Evolutionary conservation across 2,329 filamentous ascomycete genomes (phyloP), one percentile per base, ranked within the genome.

Genomic region (Penicillium sp.): DNA sequence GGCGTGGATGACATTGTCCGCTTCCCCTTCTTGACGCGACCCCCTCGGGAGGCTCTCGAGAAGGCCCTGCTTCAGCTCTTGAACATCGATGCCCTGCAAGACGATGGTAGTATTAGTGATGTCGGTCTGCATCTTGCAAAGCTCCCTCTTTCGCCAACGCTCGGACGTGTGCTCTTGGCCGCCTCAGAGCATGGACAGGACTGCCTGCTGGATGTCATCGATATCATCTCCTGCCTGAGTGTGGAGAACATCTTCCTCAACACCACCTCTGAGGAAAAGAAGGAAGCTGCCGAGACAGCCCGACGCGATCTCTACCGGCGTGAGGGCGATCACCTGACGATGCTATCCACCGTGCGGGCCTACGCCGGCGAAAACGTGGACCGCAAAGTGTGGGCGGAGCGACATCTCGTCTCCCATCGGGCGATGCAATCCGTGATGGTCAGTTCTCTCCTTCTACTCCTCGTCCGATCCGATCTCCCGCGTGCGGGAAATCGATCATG

Each of bases 11-110:
- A 98, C 71, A 85, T 97, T 2, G 81, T 93, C 22, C 81, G 83
- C 0, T 99, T 99, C 64, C 92, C 94, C 0, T 86, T 97, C 52
- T 88, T 98, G 73, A 93, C 96, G 58, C 84, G 85, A 0, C 95
- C 95, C 0, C 87, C 91, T 8, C 79, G 87, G 2, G 89, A 96
- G 65, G 85, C 91, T 0, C 85, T 97, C 53, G 88, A 94, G 68
- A 92, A 92, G 67, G 93, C 93, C 0, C 81, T 97, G 0, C 77
- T 95, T 6, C 90, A 95, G 57, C 84, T 99, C 0, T 86, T 92
- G 56, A 85, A 89, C 38, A 87, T 99, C 2, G 87, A 89, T 11
- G 93, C 93, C 0, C 78, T 99, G 0, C 83, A 87, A 28, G 86
- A 91, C 25, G 80, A 86, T 6, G 93, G 92, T 6, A 79, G 80